phyloP scores from a whole-genome alignment of 2,329 filamentous ascomycete species.

The Coniochaeta prunicola region DNA sequence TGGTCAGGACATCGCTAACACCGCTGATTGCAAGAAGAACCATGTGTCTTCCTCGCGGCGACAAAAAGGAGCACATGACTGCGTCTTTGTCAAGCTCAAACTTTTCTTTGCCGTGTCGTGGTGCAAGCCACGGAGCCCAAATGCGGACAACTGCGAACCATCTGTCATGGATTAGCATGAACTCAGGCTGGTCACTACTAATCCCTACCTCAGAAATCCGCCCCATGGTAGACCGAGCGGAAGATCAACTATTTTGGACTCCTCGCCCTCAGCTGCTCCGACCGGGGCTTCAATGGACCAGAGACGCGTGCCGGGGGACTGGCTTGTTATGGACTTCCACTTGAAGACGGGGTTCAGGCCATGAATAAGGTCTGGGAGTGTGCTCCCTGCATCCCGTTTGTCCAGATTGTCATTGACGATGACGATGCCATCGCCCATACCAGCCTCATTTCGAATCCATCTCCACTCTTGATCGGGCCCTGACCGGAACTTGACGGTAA shows the following conservation, averaged over 20 bases:
- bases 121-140: constrained; percentile 80
- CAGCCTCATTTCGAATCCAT: constrained; percentile 62
- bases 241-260: constrained; percentile 49
- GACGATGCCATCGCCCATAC: constrained; percentile 55
- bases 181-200: neutral
- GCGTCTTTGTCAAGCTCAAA: constrained; percentile 72
- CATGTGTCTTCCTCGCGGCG: constrained; percentile 62
- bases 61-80: constrained; percentile 71
- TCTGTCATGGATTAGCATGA: constrained; percentile 26
- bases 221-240: constrained; percentile 58
- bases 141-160: constrained; percentile 79
- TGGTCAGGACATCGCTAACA: constrained; percentile 59
- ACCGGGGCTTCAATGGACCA: constrained; percentile 60
- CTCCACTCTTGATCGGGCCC: constrained; percentile 50
- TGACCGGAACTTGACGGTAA: constrained; percentile 65
- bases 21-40: constrained; percentile 75
- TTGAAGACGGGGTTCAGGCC: constrained; percentile 49
- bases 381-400: constrained; percentile 21
- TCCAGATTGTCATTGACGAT: constrained; percentile 36
- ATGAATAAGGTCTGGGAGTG: constrained; percentile 48
- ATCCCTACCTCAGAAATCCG: constrained; percentile 41
- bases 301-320: constrained; percentile 60
- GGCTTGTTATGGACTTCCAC: constrained; percentile 49
- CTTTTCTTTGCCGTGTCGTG: constrained; percentile 66
- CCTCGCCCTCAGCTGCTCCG: constrained; percentile 45